Evolutionary conservation across 495 filamentous ascomycete species (phyloP).

Genomic region (Xylaria venustula): DNA sequence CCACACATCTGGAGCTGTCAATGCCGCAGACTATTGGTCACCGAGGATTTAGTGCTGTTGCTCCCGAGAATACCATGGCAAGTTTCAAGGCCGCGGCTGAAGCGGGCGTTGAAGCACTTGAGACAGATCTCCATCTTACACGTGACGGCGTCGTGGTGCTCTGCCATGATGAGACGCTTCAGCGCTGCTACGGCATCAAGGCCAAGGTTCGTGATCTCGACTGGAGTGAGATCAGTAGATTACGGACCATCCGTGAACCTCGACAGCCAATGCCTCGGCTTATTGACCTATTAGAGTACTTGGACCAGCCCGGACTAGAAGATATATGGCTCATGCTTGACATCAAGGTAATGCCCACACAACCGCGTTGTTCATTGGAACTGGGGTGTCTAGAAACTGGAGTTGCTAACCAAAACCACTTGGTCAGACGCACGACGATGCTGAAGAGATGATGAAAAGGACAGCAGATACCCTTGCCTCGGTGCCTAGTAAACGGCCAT

Average conservation of each 20-base stretch:
- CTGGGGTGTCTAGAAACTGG: not conserved
- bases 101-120: slow-evolving; percentile 75
- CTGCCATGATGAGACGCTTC: slow-evolving; percentile 66
- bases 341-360: slow-evolving; percentile 63
- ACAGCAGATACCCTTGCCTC: slow-evolving; percentile 60
- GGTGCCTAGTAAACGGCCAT: slow-evolving; percentile 52
- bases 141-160: slow-evolving; percentile 82
- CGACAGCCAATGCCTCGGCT: slow-evolving; percentile 71
- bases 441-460: slow-evolving; percentile 63
- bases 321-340: slow-evolving; percentile 82
- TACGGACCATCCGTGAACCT: slow-evolving; percentile 66
- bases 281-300: slow-evolving; percentile 69
- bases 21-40: slow-evolving; percentile 81
- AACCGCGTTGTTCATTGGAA: not conserved
- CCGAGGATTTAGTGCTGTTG: slow-evolving; percentile 75
- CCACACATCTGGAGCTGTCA: slow-evolving; percentile 21
- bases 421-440: slow-evolving; percentile 60
- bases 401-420: slow-evolving; percentile 6
- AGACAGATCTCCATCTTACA: slow-evolving; percentile 83
- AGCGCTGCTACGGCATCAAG: slow-evolving; percentile 74
- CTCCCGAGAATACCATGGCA: slow-evolving; percentile 82
- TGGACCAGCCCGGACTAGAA: slow-evolving; percentile 58
- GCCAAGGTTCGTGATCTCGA: slow-evolving; percentile 71
- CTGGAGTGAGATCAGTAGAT: slow-evolving; percentile 66
- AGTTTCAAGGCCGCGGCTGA: slow-evolving; percentile 72